A percentile compares a stretch with the other conserved stretches of the same genome.
These are phyloP conservation scores for Trametes meyenii DNA, from an alignment of 768 basidiomycete genomes.

Conservation along the genomic window DNA sequence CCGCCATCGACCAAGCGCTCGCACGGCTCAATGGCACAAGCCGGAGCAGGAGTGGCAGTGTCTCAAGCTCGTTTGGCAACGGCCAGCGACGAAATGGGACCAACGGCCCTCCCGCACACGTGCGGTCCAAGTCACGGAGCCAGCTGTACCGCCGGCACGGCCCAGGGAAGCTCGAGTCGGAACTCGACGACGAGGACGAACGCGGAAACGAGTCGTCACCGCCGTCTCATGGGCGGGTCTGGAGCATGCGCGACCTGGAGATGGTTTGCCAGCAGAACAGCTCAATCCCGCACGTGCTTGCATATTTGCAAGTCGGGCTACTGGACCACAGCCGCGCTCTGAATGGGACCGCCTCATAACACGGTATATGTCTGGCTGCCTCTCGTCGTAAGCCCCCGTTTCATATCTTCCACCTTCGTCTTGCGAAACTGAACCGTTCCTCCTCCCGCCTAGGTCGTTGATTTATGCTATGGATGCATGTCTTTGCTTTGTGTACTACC, in stretches of 20 bases:
- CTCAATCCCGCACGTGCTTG: slow-evolving; percentile 74
- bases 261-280: slow-evolving; percentile 90
- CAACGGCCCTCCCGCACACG: slow-evolving; percentile 39
- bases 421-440: not conserved
- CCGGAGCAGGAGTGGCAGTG: slow-evolving; percentile 27
- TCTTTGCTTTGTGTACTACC: slow-evolving; percentile 23
- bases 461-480: slow-evolving; percentile 26
- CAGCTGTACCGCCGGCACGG: slow-evolving; percentile 66
- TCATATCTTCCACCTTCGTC: not conserved
- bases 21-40: slow-evolving; percentile 34
- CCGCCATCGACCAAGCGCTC: slow-evolving; percentile 36
- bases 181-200: slow-evolving; percentile 43
- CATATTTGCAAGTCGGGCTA: slow-evolving; percentile 55
- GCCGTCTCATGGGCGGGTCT: slow-evolving; percentile 51
- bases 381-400: slow-evolving; percentile 10
- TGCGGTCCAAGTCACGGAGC: slow-evolving; percentile 72
- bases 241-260: slow-evolving; percentile 85
- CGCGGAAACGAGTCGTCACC: slow-evolving; percentile 20
- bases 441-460: not conserved
- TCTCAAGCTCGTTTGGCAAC: slow-evolving; percentile 26
- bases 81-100: slow-evolving; percentile 19
- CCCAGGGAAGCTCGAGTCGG: slow-evolving; percentile 65
- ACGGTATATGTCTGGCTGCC: not conserved
- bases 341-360: slow-evolving; percentile 18
- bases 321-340: slow-evolving; percentile 3